Conservation (phyloP, 306 rosid genomes). For the Geum urbanum region DNA sequence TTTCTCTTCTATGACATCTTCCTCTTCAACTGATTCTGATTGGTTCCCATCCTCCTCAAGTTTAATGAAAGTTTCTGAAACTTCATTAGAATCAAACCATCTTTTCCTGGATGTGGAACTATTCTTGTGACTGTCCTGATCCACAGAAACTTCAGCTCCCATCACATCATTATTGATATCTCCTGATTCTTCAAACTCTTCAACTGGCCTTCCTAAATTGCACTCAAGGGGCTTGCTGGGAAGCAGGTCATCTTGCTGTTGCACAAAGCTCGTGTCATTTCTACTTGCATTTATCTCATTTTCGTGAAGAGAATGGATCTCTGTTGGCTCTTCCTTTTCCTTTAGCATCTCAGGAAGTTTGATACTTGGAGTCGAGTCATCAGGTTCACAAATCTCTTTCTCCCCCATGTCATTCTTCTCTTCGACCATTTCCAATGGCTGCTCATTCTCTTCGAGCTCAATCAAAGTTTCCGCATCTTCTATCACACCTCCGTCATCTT, state of each 20-base stretch:
- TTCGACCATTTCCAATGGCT: conserved; percentile 27
- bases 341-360: conserved; percentile 28
- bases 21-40: conserved; percentile 31
- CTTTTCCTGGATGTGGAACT: conserved; percentile 39
- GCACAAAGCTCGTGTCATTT: conserved; percentile 30
- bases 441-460: conserved; percentile 33
- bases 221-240: conserved; percentile 32
- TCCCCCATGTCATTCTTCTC: conserved; percentile 31
- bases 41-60: conserved; percentile 35
- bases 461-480: conserved; percentile 27
- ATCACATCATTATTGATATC: conserved; percentile 25
- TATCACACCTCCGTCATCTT: conserved; percentile 30
- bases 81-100: conserved; percentile 29
- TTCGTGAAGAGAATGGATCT: conserved; percentile 19
- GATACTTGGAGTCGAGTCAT: conserved; percentile 31
- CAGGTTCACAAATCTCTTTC: conserved; percentile 34
- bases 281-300: conserved; percentile 29
- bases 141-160: conserved; percentile 37
- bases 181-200: conserved; percentile 41
- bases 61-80: conserved; percentile 42
- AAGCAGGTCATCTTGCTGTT: conserved; percentile 31
- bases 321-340: conserved; percentile 34
- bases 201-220: conserved; percentile 31
- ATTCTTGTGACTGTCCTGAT: conserved; percentile 36
- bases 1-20: conserved; percentile 35